Evolutionary conservation across 805 yeast genomes (phyloP).

Genomic region (Dipodascus geniculatus): DNA sequence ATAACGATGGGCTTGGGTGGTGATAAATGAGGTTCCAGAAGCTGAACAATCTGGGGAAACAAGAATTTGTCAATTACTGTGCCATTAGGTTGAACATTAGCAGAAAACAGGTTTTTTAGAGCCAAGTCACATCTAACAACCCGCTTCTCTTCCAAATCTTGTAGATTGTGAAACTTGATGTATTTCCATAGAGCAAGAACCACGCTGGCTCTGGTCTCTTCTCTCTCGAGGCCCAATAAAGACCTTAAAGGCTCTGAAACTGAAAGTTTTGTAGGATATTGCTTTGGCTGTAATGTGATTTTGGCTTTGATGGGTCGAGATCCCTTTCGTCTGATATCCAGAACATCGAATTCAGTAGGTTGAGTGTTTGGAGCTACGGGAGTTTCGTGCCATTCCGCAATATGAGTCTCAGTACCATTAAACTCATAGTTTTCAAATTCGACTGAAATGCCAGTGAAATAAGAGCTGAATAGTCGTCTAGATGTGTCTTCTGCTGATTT

Average conservation of each 20-base stretch:
- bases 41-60: constrained; percentile 62
- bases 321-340: constrained; percentile 79
- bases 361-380: constrained; percentile 25
- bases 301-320: constrained; percentile 49
- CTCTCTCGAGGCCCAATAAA: constrained; percentile 54
- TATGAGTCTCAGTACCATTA: constrained; percentile 25
- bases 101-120: constrained; percentile 33
- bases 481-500: constrained; percentile 33
- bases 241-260: constrained; percentile 56
- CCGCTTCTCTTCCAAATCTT: constrained; percentile 44
- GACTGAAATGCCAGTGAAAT: constrained; percentile 72
- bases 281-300: constrained; percentile 73
- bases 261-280: constrained; percentile 53
- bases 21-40: constrained; percentile 50
- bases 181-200: constrained; percentile 75
- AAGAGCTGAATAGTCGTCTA: constrained; percentile 61
- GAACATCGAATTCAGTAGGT: constrained; percentile 64
- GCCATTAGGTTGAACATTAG: constrained; percentile 8
- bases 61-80: constrained; percentile 36
- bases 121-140: constrained; percentile 40
- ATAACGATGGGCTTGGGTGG: constrained; percentile 75
- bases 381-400: constrained; percentile 88
- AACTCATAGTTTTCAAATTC: constrained; percentile 39
- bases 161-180: constrained; percentile 50
- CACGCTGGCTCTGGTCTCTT: constrained; percentile 78